These are phyloP conservation scores for Phytophthora pluvialis DNA, from an alignment of 352 stramenopile species.

Conservation along the genomic window DNA sequence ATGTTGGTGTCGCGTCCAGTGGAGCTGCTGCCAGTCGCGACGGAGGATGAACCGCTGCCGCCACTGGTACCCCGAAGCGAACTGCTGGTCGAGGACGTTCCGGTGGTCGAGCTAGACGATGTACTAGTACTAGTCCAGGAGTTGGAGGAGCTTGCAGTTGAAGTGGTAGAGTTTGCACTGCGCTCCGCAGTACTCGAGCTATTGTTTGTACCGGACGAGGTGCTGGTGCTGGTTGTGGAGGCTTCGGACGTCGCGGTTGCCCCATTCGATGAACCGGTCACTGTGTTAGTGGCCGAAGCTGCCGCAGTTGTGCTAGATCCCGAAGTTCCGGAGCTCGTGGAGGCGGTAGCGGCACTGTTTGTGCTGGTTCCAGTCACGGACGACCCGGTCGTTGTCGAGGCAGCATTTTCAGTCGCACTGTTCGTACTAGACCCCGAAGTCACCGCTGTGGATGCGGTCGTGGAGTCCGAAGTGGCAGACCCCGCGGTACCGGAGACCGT, in stretches of 20 bases:
- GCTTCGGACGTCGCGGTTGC: neutral
- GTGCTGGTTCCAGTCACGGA: no score
- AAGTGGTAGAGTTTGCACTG: slow-evolving; percentile 6
- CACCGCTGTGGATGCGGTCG: neutral
- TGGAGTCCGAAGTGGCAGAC: slow-evolving; percentile 6
- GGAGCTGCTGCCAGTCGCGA: slow-evolving; percentile 1
- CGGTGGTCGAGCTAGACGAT: slow-evolving; percentile 6
- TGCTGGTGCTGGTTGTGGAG: neutral
- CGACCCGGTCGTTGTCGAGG: neutral
- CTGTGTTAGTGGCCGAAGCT: neutral
- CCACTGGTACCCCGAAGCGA: slow-evolving; percentile 11
- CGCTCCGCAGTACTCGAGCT: neutral
- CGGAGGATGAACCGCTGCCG: neutral
- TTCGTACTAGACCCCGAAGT: neutral
- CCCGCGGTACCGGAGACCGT: neutral
- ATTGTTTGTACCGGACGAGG: slow-evolving; percentile 1
- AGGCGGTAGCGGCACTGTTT: neutral
- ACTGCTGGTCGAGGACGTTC: slow-evolving; percentile 18
- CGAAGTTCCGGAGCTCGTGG: neutral
- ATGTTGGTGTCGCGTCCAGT: slow-evolving; percentile 3
- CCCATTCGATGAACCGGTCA: neutral
- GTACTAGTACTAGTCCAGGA: no score
- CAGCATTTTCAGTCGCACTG: neutral
- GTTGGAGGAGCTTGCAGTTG: slow-evolving; percentile 3
- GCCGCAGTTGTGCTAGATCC: neutral